A percentile compares a stretch with the other conserved stretches of the same genome.
Conservation (phyloP, 2,329 filamentous ascomycete species). For the Leptographium flavum region DNA sequence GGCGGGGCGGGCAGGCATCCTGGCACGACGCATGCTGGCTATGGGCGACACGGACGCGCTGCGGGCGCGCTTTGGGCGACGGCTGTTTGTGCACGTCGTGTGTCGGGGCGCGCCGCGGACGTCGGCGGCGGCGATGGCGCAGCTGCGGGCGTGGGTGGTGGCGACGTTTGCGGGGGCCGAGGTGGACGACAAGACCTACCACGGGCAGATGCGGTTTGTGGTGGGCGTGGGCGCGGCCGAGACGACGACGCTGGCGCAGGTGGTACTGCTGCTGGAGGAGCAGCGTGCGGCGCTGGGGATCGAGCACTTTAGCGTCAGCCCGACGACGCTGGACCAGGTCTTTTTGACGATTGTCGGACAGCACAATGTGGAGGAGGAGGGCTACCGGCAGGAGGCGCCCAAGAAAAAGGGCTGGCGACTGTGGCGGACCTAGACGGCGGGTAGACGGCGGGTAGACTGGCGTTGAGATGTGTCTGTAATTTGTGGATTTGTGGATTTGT, state of each 20-base stretch:
- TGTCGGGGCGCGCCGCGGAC: slow-evolving; percentile 63
- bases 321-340: slow-evolving; percentile 80
- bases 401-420: slow-evolving; percentile 3
- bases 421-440: too few relatives aligned
- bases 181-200: slow-evolving; percentile 61
- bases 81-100: slow-evolving; percentile 70
- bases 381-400: slow-evolving; percentile 23
- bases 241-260: slow-evolving; percentile 36
- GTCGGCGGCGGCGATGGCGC: slow-evolving; percentile 49
- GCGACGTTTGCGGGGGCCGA: slow-evolving; percentile 46
- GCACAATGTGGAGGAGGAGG: slow-evolving; percentile 67
- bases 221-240: slow-evolving; percentile 24
- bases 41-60: slow-evolving; percentile 63
- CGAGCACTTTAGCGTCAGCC: slow-evolving; percentile 75
- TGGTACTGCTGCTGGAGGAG: slow-evolving; percentile 62
- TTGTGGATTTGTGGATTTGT: too few relatives aligned
- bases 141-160: slow-evolving; percentile 52
- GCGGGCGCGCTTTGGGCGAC: slow-evolving; percentile 60
- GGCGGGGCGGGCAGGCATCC: slow-evolving; percentile 70
- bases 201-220: slow-evolving; percentile 78
- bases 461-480: too few relatives aligned
- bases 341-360: slow-evolving; percentile 74
- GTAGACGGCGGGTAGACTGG: too few relatives aligned
- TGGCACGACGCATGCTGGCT: slow-evolving; percentile 75
- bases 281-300: slow-evolving; percentile 55